Evolutionary conservation across 495 filamentous ascomycete genomes (phyloP).

Genomic region (Chaetomium fimeti): DNA sequence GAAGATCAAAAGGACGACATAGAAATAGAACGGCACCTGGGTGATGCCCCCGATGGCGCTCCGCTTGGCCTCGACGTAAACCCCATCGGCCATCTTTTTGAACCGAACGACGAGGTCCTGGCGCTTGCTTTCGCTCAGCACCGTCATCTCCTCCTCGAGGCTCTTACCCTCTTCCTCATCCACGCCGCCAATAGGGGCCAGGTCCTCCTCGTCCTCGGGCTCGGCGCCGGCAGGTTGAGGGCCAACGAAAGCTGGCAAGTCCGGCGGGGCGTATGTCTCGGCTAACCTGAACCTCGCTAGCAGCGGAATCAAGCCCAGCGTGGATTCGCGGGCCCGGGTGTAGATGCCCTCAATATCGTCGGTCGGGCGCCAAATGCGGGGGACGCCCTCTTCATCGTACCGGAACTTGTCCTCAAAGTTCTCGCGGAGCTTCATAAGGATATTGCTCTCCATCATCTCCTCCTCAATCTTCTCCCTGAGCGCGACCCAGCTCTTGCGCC

Average conservation of each 20-base stretch:
- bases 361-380: conserved; percentile 92
- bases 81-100: conserved; percentile 95
- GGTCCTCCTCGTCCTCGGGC: conserved; percentile 83
- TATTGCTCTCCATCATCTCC: conserved; percentile 95
- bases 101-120: conserved; percentile 91
- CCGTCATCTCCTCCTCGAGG: conserved; percentile 92
- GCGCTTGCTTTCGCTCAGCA: conserved; percentile 80
- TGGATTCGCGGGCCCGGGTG: conserved; percentile 85
- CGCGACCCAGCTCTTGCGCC: conserved; percentile 91
- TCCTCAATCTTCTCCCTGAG: conserved; percentile 89
- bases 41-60: conserved; percentile 93
- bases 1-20: conserved; percentile 78
- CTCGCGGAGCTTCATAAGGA: conserved; percentile 90
- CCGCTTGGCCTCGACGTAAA: conserved; percentile 95
- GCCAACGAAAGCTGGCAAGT: conserved; percentile 79
- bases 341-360: conserved; percentile 97
- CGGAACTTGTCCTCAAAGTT: conserved; percentile 99
- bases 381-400: conserved; percentile 92
- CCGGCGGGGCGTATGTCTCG: conserved; percentile 68
- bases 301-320: conserved; percentile 82
- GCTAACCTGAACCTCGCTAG: conserved; percentile 77
- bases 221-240: conserved; percentile 71
- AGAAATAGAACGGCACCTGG: conserved; percentile 93
- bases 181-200: conserved; percentile 79
- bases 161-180: conserved; percentile 93